Conservation (phyloP, 2,329 filamentous ascomycete species). For the Biscogniauxia marginata region DNA sequence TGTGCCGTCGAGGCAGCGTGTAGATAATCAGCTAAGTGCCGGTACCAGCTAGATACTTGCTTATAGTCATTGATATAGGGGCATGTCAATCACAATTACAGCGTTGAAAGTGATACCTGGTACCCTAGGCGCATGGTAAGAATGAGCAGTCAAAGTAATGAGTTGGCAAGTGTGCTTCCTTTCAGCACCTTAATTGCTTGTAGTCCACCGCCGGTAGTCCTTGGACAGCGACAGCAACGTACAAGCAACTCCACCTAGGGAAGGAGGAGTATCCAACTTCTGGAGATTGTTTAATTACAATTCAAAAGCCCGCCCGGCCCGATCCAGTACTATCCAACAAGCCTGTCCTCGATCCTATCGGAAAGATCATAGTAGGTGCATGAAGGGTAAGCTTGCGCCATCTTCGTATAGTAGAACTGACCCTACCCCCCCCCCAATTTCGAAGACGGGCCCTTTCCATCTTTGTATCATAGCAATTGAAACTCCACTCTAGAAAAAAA, state of each 20-base stretch:
- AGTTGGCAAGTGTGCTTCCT: constrained; percentile 27
- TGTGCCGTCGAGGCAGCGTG: no score
- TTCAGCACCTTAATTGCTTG: constrained; percentile 25
- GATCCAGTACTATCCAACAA: background rate
- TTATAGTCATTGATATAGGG: no score
- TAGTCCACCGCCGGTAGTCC: constrained; percentile 12
- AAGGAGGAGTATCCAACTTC: constrained; percentile 23
- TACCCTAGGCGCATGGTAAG: no score
- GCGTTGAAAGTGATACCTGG: no score
- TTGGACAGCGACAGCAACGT: background rate
- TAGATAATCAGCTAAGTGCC: no score
- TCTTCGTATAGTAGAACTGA: background rate
- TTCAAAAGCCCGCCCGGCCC: background rate
- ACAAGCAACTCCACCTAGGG: constrained; percentile 15
- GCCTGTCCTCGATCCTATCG: background rate
- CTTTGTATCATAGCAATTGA: no score
- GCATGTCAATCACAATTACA: background rate
- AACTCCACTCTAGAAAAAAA: no score
- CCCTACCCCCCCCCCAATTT: background rate
- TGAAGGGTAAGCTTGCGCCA: background rate
- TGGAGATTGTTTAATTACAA: constrained; percentile 15
- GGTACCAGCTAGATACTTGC: no score
- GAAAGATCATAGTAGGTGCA: background rate
- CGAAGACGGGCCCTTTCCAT: no score
- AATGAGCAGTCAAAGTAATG: constrained; percentile 2